Conservation (phyloP, 768 basidiomycete species). For the Amanita rimosa region DNA sequence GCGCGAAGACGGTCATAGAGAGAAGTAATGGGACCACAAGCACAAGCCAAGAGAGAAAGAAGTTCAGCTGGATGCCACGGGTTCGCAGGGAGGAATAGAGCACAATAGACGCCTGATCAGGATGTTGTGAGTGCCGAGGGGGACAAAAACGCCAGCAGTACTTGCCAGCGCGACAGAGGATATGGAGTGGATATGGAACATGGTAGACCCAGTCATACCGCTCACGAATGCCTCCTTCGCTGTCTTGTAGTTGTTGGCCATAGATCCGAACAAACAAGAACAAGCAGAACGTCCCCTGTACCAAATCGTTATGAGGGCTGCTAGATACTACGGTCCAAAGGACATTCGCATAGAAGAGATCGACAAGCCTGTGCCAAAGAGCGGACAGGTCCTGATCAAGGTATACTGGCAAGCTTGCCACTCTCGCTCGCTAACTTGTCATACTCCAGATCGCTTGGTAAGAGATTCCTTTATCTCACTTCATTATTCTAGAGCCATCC, state of each 20-base stretch:
- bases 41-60: slow-evolving; percentile 45
- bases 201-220: slow-evolving; percentile 46
- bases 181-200: slow-evolving; percentile 53
- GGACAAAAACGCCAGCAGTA: background rate
- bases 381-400: slow-evolving; percentile 33
- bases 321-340: slow-evolving; percentile 30
- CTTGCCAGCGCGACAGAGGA: slow-evolving; percentile 45
- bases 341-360: slow-evolving; percentile 34
- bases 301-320: slow-evolving; percentile 27
- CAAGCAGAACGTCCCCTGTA: background rate
- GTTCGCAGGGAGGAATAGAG: slow-evolving; percentile 53
- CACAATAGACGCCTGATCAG: slow-evolving; percentile 52
- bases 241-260: slow-evolving; percentile 37
- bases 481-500: background rate
- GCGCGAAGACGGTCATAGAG: slow-evolving; percentile 68
- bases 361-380: slow-evolving; percentile 21
- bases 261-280: background rate
- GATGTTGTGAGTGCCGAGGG: background rate
- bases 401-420: too few species aligned
- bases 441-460: slow-evolving; percentile 17
- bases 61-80: slow-evolving; percentile 30
- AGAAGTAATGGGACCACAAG: slow-evolving; percentile 73
- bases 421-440: background rate
- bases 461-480: background rate
- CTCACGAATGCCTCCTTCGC: slow-evolving; percentile 71